These are phyloP conservation scores for Stevia rebaudiana DNA, from an alignment of 140 eudicot species.

Conservation along the genomic window DNA sequence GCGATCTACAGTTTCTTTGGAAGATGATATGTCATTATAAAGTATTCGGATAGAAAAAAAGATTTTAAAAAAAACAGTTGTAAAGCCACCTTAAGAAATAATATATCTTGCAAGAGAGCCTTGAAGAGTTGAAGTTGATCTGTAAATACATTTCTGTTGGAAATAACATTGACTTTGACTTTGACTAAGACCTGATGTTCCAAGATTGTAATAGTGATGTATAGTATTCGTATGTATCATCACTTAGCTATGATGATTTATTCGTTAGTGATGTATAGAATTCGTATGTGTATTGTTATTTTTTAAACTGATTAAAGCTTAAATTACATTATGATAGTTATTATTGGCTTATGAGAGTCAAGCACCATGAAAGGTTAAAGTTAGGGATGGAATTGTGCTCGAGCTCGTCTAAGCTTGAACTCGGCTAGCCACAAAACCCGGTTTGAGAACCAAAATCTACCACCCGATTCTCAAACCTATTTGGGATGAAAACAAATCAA, in stretches of 20 bases:
- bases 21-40: conserved; percentile 12
- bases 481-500: too few relatives aligned
- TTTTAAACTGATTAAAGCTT: neutral
- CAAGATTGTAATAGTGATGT: conserved; percentile 7
- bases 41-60: neutral
- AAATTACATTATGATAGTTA: neutral
- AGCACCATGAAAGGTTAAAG: neutral
- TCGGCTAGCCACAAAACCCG: too few relatives aligned
- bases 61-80: neutral
- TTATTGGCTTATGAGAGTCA: neutral
- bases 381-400: neutral
- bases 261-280: conserved; percentile 11
- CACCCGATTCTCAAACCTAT: too few relatives aligned
- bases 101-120: conserved; percentile 11
- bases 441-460: too few relatives aligned
- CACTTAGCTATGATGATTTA: too few relatives aligned
- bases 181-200: neutral
- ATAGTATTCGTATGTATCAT: neutral
- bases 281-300: neutral
- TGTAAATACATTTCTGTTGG: conserved; percentile 14
- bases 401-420: too few relatives aligned
- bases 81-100: neutral
- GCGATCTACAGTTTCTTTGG: conserved; percentile 16
- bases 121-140: conserved; percentile 16
- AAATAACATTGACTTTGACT: neutral